Conservation (phyloP, 179 eudicot species). For the Sideroxylon spinosum region DNA sequence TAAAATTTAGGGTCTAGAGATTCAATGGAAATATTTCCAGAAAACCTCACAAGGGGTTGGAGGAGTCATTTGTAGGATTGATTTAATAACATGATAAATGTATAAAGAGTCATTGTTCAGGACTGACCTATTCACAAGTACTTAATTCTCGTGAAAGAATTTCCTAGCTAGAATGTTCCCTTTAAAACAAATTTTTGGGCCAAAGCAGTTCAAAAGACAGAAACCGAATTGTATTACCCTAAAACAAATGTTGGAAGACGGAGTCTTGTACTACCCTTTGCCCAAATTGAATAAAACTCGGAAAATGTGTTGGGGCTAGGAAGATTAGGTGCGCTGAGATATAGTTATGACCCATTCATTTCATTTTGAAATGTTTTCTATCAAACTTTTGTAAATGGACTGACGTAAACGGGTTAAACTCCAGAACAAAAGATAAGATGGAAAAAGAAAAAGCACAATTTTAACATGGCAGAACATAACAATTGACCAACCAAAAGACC, state of each 20-base stretch:
- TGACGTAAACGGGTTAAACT: neutral
- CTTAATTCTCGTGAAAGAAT: neutral
- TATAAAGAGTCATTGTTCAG: neutral
- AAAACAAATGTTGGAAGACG: too few species aligned
- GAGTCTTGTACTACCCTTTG: neutral
- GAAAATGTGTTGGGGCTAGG: neutral
- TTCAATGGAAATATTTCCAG: neutral
- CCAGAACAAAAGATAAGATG: neutral
- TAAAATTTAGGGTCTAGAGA: neutral
- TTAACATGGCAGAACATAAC: neutral
- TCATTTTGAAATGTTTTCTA: neutral
- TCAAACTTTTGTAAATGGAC: neutral
- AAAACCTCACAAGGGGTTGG: neutral
- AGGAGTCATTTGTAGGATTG: neutral
- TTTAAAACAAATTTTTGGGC: neutral
- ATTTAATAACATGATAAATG: too few species aligned
- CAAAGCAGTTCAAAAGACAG: neutral
- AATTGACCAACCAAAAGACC: neutral
- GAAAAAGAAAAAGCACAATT: neutral
- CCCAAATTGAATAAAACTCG: neutral
- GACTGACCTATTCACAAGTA: neutral
- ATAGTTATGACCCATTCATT: neutral
- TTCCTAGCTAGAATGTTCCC: neutral
- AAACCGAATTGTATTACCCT: neutral
- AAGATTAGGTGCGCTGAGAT: neutral